Conservation (phyloP, 352 stramenopile species). For the Pythium sp. region DNA sequence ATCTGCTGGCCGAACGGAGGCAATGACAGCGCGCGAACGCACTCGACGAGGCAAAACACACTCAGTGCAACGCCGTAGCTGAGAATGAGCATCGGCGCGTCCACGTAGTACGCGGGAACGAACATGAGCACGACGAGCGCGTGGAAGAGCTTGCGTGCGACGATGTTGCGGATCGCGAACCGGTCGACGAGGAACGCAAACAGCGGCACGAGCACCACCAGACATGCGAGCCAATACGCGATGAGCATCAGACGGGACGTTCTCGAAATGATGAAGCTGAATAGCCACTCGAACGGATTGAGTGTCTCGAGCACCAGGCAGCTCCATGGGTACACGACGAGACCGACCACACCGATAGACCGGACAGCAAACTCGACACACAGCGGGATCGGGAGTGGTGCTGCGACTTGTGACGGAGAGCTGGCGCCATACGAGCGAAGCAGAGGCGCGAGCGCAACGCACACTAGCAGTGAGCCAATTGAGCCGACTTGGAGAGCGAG, state of each 20-base stretch:
- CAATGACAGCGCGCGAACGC: conserved; percentile 53
- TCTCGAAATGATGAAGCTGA: conserved; percentile 40
- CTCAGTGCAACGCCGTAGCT: conserved; percentile 76
- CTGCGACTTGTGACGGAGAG: conserved; percentile 35
- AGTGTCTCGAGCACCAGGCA: conserved; percentile 57
- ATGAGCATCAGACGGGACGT: conserved; percentile 37
- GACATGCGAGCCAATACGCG: conserved; percentile 51
- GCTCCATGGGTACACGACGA: conserved; percentile 61
- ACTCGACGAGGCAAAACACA: conserved; percentile 71
- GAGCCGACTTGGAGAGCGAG: conserved; percentile 63
- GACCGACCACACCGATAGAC: conserved; percentile 27
- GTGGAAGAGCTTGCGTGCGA: conserved; percentile 81
- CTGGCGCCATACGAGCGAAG: conserved; percentile 39
- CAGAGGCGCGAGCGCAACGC: conserved; percentile 41
- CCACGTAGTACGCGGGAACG: conserved; percentile 52
- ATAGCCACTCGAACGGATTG: conserved; percentile 62
- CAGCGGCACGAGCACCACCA: conserved; percentile 52
- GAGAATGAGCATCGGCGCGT: conserved; percentile 61
- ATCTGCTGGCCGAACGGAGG: conserved; percentile 52
- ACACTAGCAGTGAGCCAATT: conserved; percentile 46
- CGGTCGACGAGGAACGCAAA: conserved; percentile 37
- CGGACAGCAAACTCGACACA: conserved; percentile 32
- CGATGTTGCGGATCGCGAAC: conserved; percentile 58
- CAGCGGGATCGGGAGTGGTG: conserved; percentile 27
- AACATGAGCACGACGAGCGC: conserved; percentile 80